Base-by-base conservation (phyloP, 208 protist species). In the Angomonas deanei region DNA sequence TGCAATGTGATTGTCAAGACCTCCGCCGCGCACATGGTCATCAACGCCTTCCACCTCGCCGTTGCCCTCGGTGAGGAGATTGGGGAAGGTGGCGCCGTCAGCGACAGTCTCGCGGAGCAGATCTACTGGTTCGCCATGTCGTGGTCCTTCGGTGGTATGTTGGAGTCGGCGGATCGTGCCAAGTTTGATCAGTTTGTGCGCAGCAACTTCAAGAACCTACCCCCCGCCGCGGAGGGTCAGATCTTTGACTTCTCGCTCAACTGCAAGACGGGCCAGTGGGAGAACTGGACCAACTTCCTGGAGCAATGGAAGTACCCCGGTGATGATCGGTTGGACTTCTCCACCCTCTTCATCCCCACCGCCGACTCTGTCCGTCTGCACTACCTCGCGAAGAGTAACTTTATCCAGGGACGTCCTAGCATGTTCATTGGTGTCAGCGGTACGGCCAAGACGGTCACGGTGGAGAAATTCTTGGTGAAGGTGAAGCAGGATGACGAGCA, bases 191-290 rank as follows among this genome's bases (percentile, higher is more conserved):
- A 82, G 28, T 97, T 88, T 66, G 83, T 99, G 53, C 79, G 88
- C 58, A 88, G 81, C 63, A 89, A 86, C 66, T 81, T 78, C 68
- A 6, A 59, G 21, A 74, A 81, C 61, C 69, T 94, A 34, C 89
- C 91, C n/a, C 72, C 92, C 3, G 28, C 66, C 2, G 68, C 76
- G 0, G 82, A 91, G 53, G 93, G 96, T 26, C 70, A 78, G 21
- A 83, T 97, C 57, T 98, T 96, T 72, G 96, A 98, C 77, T 98
- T 97, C 61, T 89, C 81, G 38, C 91, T 98, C 52, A 94, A 98
- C 78, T 86, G 78, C 77, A 87, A 84, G 68, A 89, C 78, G 17
- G 91, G 91, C 17, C 68, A 88, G 31, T 98, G 93, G 94, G 81
- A 91, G 71, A 71, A 65, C 54, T 98, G 95, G 95, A 73, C 65